Conservation (phyloP, 345 rosid genomes). For the Euphorbia lathyris region DNA sequence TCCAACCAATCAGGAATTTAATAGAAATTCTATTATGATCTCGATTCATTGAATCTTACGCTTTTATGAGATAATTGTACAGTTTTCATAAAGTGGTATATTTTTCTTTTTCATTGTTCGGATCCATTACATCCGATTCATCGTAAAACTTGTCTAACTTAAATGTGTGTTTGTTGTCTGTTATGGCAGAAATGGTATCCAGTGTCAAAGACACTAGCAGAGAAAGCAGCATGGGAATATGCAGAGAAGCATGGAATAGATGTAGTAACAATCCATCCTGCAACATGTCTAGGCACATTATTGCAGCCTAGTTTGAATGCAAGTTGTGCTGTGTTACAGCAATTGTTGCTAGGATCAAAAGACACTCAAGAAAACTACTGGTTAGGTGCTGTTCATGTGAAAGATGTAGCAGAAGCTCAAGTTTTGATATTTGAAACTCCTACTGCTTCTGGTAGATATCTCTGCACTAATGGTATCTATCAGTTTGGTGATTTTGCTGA, state of each 20-base stretch:
- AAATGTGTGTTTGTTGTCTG: not conserved
- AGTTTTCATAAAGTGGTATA: too few relatives aligned
- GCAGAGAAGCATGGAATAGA: slow-evolving; percentile 57
- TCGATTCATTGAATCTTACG: too few relatives aligned
- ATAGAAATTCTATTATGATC: too few relatives aligned
- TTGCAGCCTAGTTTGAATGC: slow-evolving; percentile 72
- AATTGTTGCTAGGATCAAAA: slow-evolving; percentile 58
- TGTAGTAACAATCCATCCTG: slow-evolving; percentile 70
- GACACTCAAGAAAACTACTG: slow-evolving; percentile 71
- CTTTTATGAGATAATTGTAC: too few relatives aligned
- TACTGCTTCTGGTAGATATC: slow-evolving; percentile 64
- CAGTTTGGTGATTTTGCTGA: slow-evolving; percentile 69
- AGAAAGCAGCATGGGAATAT: slow-evolving; percentile 76
- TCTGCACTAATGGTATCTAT: slow-evolving; percentile 75
- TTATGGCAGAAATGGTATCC: slow-evolving; percentile 70
- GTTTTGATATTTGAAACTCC: slow-evolving; percentile 55
- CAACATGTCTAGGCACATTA: slow-evolving; percentile 69
- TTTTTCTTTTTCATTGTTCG: too few relatives aligned
- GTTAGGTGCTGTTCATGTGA: slow-evolving; percentile 78
- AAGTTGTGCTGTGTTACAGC: slow-evolving; percentile 64
- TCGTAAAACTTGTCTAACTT: not conserved
- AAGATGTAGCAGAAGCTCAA: slow-evolving; percentile 69
- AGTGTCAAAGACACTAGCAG: slow-evolving; percentile 76
- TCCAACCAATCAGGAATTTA: too few relatives aligned
- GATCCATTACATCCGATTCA: too few relatives aligned